Conservation (phyloP, 805 yeast species). For the Clavispora vitiphila region DNA sequence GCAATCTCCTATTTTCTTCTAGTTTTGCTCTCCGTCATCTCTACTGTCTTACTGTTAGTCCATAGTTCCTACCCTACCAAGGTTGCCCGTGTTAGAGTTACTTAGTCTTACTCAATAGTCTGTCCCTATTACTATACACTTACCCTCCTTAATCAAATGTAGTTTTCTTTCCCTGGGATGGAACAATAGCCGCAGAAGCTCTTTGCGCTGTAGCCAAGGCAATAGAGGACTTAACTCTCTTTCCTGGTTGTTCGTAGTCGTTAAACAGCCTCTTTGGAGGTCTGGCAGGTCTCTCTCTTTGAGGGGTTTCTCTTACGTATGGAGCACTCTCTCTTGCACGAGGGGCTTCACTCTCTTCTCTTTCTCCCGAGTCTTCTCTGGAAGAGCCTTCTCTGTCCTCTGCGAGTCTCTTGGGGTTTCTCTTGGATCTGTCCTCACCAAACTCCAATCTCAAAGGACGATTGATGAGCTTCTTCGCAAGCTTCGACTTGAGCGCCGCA, state of each 20-base stretch:
- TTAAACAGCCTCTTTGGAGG: conserved; percentile 12
- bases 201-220: conserved; percentile 88
- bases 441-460: conserved; percentile 80
- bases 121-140: not conserved
- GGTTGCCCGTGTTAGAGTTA: too few relatives aligned
- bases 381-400: conserved; percentile 15
- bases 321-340: conserved; percentile 11
- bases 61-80: too few relatives aligned
- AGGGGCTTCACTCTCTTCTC: conserved; percentile 7
- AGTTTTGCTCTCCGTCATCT: too few relatives aligned
- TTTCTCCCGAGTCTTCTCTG: conserved; percentile 4
- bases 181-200: conserved; percentile 82
- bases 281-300: conserved; percentile 6
- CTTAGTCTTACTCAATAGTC: not conserved
- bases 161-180: conserved; percentile 83
- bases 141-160: conserved; percentile 48
- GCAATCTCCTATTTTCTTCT: too few relatives aligned
- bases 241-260: conserved; percentile 24
- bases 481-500: conserved; percentile 68
- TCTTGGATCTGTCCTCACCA: conserved; percentile 91
- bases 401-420: conserved; percentile 43
- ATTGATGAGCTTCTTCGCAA: conserved; percentile 61
- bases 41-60: too few relatives aligned
- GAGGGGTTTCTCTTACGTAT: conserved; percentile 1
- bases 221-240: conserved; percentile 68